Evolutionary conservation across 768 basidiomycete species (phyloP), one percentile per base, ranked within the genome.

Genomic region (Amanita pallidorosea): DNA sequence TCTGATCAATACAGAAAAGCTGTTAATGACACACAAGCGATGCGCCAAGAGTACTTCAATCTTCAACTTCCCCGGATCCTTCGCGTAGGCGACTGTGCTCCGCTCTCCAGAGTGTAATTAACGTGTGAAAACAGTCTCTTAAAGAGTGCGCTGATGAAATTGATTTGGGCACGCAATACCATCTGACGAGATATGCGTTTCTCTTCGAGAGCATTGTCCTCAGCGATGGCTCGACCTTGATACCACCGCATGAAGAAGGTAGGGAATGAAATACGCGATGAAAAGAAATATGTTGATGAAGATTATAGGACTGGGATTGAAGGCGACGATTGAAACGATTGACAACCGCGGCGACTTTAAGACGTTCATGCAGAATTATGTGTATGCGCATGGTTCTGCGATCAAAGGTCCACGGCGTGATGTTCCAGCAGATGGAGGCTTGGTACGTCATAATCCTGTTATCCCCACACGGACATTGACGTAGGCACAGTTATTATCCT

Each of bases 11-110:
- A 92, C 61, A 75, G 91, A 51, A 94, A 96, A 66, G 83, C 90
- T 2, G 84, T 96, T 27, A 80, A 78, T 12, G 92, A 97, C 55
- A 90, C 88, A 11, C 93, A 97, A 64, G 71, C 81, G 4, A 81
- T 90, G 70, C 77, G 94, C 54, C 94, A 97, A 65, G 96, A 99
- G 62, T 98, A 97, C 65, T 99, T 96, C 67, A 95, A 97, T 64
- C 88, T 95, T 61, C 95, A 97, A 60, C 70, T 97, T 36, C 96
- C 96, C 49, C 85, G 92, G 57, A 88, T 97, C 52, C 67, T 99
- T 35, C 78, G 96, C 47, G 93, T 94, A 63, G 61, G 88, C 75
- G 17, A n/a, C 22, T 23, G n/a, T 29, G 12, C 6, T 13, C 20
- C n/a, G 18, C 8, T 47, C 25, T 29, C 27, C 17, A 47, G 8